Evolutionary conservation across 129 eudicot species (phyloP), one percentile per base, ranked within the genome.

Genomic region (Silybum marianum): DNA sequence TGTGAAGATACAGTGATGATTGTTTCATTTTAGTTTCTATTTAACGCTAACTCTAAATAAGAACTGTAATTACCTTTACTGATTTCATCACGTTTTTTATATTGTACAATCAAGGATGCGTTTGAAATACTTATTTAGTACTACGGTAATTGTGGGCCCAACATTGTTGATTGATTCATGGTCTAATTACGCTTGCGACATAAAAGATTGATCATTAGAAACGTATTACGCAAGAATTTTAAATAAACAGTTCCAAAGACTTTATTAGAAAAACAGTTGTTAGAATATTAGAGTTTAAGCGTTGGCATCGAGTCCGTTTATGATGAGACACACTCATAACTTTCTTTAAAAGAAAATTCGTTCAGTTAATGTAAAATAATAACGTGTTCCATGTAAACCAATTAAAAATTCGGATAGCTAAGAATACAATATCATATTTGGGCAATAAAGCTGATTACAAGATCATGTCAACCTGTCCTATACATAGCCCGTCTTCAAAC

Each of bases 131-230:
- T 75, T 70, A 75, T 51, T 21, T 16, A 28, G 26, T 74, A 25
- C 69, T 51, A 48, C 25, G 42, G 30, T 69, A 30, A 30, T 51
- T 46, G 68, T 74, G 69, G 69, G 21, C 79, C 79, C 46, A n/a
- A 75, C 6, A 19, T 13, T 23, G 73, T 69, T 18, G 21, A 7
- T 26, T 69, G 42, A 5, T 5, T 21, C 68, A 60, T 4, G 25
- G 4, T 48, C 5, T 48, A 13, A 48, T 48, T 60, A 60, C 11
- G 68, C 24, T 18, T 60, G 25, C 25, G 10, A 19, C 25, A 60
- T 21, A 4, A 48, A 48, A 14, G 19, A 48, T 1, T 48, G 19
- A 48, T 48, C 6, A 0, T 48, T 48, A 48, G 19, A 48, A 3
- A 48, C n/a, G 19, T 48, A 48, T 68, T 12, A 68, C 30, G 2